These are phyloP conservation scores for Raphanus hybrid DNA, from an alignment of 441 rosid species.

Conservation along the genomic window DNA sequence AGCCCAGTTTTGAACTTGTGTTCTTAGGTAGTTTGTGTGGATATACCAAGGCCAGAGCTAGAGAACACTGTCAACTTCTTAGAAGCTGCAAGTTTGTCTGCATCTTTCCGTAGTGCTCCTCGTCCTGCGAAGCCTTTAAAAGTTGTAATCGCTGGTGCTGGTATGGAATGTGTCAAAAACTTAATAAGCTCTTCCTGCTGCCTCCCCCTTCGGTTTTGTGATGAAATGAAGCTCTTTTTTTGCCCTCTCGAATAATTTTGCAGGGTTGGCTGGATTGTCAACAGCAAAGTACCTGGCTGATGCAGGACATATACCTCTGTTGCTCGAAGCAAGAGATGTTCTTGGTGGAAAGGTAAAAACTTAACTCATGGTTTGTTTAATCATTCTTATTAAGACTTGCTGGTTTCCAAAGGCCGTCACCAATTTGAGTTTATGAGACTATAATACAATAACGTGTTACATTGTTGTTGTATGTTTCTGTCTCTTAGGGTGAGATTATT, in stretches of 20 bases:
- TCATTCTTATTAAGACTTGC: background rate
- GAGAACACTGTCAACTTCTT: conserved; percentile 77
- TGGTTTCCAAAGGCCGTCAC: background rate
- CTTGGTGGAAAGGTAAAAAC: conserved; percentile 89
- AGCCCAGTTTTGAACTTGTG: background rate
- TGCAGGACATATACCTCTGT: conserved; percentile 88
- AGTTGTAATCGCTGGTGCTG: conserved; percentile 92
- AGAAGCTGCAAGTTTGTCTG: conserved; percentile 85
- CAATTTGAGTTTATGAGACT: background rate
- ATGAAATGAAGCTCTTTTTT: background rate
- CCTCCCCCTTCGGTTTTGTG: background rate
- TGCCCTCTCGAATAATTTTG: conserved; percentile 30
- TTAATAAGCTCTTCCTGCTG: background rate
- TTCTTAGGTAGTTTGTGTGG: conserved; percentile 76
- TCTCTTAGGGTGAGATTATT: background rate
- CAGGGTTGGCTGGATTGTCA: conserved; percentile 96
- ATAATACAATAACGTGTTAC: background rate
- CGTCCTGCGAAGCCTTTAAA: conserved; percentile 78
- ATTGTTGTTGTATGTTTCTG: conserved; percentile 14
- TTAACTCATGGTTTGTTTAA: background rate
- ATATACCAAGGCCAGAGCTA: conserved; percentile 86
- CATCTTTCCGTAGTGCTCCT: conserved; percentile 67
- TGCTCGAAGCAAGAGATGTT: conserved; percentile 95
- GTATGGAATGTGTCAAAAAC: conserved; percentile 40
- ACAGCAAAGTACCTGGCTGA: conserved; percentile 94